Conservation (phyloP, 129 eudicot species). For the Ambrosia trifida region DNA sequence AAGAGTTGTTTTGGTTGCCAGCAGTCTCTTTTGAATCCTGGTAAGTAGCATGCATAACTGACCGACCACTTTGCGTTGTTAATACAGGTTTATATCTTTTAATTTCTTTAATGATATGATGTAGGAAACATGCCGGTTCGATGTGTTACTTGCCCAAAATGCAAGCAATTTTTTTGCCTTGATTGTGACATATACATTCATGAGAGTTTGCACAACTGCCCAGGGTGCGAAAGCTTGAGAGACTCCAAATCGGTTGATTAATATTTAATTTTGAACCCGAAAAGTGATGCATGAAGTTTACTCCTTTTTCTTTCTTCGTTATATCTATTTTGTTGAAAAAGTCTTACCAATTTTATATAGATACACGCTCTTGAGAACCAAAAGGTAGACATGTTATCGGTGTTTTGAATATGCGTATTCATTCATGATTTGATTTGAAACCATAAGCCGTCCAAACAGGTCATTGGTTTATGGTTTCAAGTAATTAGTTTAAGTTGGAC, state of each 20-base stretch:
- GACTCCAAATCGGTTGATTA: constrained; percentile 40
- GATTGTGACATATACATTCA: constrained; percentile 98
- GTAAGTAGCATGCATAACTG: constrained; percentile 38
- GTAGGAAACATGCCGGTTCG: constrained; percentile 70
- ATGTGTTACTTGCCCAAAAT: constrained; percentile 83
- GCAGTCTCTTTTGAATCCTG: constrained; percentile 75
- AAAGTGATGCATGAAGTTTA: not conserved
- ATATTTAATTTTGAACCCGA: not conserved
- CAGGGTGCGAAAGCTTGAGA: constrained; percentile 85
- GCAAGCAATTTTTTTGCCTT: constrained; percentile 83
- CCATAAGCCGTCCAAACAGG: too few relatives aligned
- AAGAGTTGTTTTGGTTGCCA: constrained; percentile 91
- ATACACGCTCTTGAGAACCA: not conserved
- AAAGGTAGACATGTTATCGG: not conserved
- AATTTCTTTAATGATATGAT: constrained; percentile 14
- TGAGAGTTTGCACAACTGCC: constrained; percentile 97
- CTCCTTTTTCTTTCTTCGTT: not conserved
- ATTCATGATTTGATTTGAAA: too few relatives aligned
- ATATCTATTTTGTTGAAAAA: not conserved
- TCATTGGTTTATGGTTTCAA: too few relatives aligned
- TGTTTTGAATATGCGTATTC: not conserved
- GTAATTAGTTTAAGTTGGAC: too few relatives aligned
- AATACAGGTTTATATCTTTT: too few relatives aligned
- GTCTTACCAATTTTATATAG: too few relatives aligned
- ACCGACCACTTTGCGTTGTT: not conserved